A percentile compares a stretch with the other conserved stretches of the same genome.
These are phyloP conservation scores for Calonectria crousiana DNA, from an alignment of 2,329 filamentous ascomycete genomes.

Conservation along the genomic window DNA sequence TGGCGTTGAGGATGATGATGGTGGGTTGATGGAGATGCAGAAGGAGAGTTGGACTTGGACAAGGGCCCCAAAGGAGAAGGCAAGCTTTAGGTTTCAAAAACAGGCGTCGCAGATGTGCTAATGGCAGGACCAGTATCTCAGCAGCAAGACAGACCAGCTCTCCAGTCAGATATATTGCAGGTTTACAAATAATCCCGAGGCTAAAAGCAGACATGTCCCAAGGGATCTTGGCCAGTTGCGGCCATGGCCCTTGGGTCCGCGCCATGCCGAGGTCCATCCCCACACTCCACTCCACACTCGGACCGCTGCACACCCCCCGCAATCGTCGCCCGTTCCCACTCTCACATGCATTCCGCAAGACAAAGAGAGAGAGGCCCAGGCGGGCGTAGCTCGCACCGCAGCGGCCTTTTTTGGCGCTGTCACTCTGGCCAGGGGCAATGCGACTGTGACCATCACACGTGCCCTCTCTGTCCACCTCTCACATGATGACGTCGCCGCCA, in stretches of 20 bases:
- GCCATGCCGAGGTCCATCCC: constrained; percentile 37
- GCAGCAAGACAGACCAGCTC: neutral
- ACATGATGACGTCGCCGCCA: constrained; percentile 21
- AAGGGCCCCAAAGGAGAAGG: neutral
- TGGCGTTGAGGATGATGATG: neutral
- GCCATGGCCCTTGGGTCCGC: neutral
- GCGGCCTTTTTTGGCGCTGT: neutral
- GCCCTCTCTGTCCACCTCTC: neutral
- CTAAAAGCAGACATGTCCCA: constrained; percentile 12
- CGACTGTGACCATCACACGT: constrained; percentile 11
- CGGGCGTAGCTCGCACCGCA: neutral
- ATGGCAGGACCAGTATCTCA: neutral
- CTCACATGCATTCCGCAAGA: constrained; percentile 32
- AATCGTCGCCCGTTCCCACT: constrained; percentile 19
- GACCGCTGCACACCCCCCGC: constrained; percentile 3
- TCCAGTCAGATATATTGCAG: neutral
- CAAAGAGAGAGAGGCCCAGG: neutral
- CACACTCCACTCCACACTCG: constrained; percentile 19
- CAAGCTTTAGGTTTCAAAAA: neutral
- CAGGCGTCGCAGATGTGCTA: neutral
- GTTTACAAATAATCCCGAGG: constrained; percentile 16
- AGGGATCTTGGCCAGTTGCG: neutral
- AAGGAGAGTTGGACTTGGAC: neutral
- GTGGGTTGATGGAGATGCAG: neutral
- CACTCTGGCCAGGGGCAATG: constrained; percentile 12